Evolutionary conservation across 805 yeast genomes (phyloP).

Genomic region (Lipomyces oligophaga): DNA sequence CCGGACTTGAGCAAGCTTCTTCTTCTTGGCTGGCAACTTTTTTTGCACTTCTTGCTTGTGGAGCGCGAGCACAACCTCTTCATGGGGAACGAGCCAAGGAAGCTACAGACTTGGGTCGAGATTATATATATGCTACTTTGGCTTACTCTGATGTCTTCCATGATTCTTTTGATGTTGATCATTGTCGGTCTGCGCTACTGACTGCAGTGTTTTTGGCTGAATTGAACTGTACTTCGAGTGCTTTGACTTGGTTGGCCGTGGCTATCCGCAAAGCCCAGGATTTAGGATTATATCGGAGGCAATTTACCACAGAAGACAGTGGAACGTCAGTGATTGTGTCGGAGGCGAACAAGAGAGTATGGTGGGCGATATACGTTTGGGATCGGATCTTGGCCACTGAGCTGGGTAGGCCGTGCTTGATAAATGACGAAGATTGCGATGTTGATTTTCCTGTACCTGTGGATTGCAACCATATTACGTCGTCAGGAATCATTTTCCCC

Average conservation of each 20-base stretch:
- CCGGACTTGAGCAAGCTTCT: conserved; percentile 7
- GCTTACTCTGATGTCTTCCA: conserved; percentile 20
- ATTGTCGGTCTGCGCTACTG: conserved; percentile 28
- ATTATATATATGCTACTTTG: conserved; percentile 10
- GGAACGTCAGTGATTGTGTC: neutral
- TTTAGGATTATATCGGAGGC: conserved; percentile 23
- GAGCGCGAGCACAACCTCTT: conserved; percentile 26
- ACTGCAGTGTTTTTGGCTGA: conserved; percentile 29
- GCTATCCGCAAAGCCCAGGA: conserved; percentile 28
- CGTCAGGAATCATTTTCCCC: conserved; percentile 3
- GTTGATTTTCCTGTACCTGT: conserved; percentile 24
- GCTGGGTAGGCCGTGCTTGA: conserved; percentile 20
- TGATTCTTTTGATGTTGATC: conserved; percentile 25
- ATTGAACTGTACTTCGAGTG: conserved; percentile 27
- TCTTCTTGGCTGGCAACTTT: conserved; percentile 29
- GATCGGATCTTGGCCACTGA: conserved; percentile 30
- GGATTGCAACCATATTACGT: conserved; percentile 18
- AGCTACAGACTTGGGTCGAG: conserved; percentile 19
- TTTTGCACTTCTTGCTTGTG: conserved; percentile 32
- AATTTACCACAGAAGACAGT: conserved; percentile 3
- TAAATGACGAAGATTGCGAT: conserved; percentile 25
- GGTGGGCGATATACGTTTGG: conserved; percentile 33
- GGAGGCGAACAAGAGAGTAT: conserved; percentile 28
- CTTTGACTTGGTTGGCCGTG: conserved; percentile 31
- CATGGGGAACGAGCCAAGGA: conserved; percentile 19